Evolutionary conservation across 805 yeast species (phyloP), one percentile per base, ranked within the genome.

Genomic region (Kazachstania viticola): DNA sequence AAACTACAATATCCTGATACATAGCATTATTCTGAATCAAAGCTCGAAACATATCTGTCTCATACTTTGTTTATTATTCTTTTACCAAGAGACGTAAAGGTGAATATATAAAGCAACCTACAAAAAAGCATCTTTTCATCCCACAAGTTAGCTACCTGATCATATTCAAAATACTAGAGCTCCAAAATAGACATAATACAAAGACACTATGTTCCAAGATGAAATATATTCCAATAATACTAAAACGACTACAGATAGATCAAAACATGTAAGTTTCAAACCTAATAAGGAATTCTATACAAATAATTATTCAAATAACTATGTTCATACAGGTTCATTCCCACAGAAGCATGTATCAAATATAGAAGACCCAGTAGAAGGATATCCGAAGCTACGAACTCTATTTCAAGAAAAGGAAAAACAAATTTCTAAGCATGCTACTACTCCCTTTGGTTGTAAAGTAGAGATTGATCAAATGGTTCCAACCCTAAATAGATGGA

Each of bases 341-440:
- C 93, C 95, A 1, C 75, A 73, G 28, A 61, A 59, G 16, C 73
- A 67, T 44, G 73, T 87, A 16, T 64, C 78, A 32, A 87, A 87
- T 52, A 63, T 72, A 1, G 60, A 63, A 21, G 69, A 72, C 34
- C 77, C 87, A 1, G 71, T 79, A 1, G 79, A 72, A 32, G 96
- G 96, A 2, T 87, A 87, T 42, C 96, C 96, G 2, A 81, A 81
- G 48, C 62, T 87, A 13, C 81, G 77, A 42, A 67, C 64, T 42
- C 58, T 87, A 21, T 75, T 79, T 40, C 65, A 67, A 25, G 60
- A 84, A 44, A 87, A 87, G 46, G 64, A 62, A 31, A 54, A 60
- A 30, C 88, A 82, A 46, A 61, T 73, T 6, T 41, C 49, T 1
- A 54, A 62, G 13, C 68, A 72, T 45, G 67, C 82, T 0, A 60